A percentile compares a stretch with the other conserved stretches of the same genome.
These are phyloP conservation scores for Epichloe brachyelytri DNA, from an alignment of 2,329 filamentous ascomycete species.

Conservation along the genomic window DNA sequence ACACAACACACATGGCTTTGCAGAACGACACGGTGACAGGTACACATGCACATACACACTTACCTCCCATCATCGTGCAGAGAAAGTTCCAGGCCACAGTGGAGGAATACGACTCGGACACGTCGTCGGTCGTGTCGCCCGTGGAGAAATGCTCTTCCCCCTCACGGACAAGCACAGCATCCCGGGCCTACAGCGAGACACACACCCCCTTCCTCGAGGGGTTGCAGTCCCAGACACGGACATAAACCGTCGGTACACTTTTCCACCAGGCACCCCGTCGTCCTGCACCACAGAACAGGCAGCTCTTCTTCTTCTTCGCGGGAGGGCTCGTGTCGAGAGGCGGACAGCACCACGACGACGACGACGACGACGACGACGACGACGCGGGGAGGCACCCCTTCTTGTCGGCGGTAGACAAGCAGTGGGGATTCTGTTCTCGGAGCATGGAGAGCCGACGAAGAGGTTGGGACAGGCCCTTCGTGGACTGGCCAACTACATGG, in stretches of 20 bases:
- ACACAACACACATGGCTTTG: background rate
- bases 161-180: background rate
- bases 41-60: background rate
- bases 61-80: background rate
- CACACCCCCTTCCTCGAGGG: slow-evolving; percentile 3
- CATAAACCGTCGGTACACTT: slow-evolving; percentile 19
- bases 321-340: background rate
- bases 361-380: too few species aligned
- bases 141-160: background rate
- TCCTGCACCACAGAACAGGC: slow-evolving; percentile 12
- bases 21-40: background rate
- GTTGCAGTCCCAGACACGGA: slow-evolving; percentile 8
- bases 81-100: slow-evolving; percentile 10
- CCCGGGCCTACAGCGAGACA: background rate
- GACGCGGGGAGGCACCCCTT: background rate
- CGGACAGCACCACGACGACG: background rate
- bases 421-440: slow-evolving; percentile 65
- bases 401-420: slow-evolving; percentile 45
- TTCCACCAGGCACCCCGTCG: slow-evolving; percentile 15
- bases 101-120: slow-evolving; percentile 9
- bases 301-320: background rate
- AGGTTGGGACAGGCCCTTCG: slow-evolving; percentile 59
- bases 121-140: background rate
- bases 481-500: slow-evolving; percentile 62
- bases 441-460: slow-evolving; percentile 51